Evolutionary conservation across 805 yeast genomes (phyloP).

Genomic region (Monosporozyma siamensis): DNA sequence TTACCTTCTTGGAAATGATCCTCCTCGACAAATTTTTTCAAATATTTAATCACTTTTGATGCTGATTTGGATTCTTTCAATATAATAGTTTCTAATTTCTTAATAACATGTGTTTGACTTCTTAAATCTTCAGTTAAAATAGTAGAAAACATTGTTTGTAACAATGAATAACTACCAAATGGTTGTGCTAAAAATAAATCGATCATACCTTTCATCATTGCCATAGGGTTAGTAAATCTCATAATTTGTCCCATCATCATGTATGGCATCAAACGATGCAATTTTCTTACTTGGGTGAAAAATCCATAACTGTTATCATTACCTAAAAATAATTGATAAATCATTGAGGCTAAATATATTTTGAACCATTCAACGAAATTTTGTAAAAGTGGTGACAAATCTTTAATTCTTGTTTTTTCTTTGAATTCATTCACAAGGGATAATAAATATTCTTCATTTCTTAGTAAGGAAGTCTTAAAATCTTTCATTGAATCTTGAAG

Average conservation of each 20-base stretch:
- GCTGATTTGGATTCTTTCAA: slow-evolving; percentile 12
- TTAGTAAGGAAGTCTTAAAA: slow-evolving; percentile 46
- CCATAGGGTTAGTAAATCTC: slow-evolving; percentile 78
- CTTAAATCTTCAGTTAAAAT: slow-evolving; percentile 66
- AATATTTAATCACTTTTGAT: slow-evolving; percentile 20
- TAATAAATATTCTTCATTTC: slow-evolving; percentile 45
- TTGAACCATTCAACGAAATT: slow-evolving; percentile 76
- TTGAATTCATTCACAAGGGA: slow-evolving; percentile 61
- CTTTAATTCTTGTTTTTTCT: slow-evolving; percentile 38
- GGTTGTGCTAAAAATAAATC: slow-evolving; percentile 80
- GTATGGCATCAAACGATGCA: slow-evolving; percentile 79
- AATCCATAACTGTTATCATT: slow-evolving; percentile 74
- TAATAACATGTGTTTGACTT: slow-evolving; percentile 47
- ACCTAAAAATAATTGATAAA: slow-evolving; percentile 72
- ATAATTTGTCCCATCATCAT: slow-evolving; percentile 64
- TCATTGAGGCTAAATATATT: slow-evolving; percentile 73
- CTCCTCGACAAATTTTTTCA: slow-evolving; percentile 28
- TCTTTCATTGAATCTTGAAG: slow-evolving; percentile 50
- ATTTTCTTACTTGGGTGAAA: slow-evolving; percentile 55
- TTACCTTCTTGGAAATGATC: slow-evolving; percentile 5
- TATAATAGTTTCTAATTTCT: slow-evolving; percentile 36
- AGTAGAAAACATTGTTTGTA: slow-evolving; percentile 68
- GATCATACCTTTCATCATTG: slow-evolving; percentile 66
- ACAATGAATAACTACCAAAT: slow-evolving; percentile 53
- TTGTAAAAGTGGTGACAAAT: slow-evolving; percentile 56